Evolutionary conservation across 805 yeast species (phyloP), one percentile per base, ranked within the genome.

Genomic region (Wickerhamiella galacta): DNA sequence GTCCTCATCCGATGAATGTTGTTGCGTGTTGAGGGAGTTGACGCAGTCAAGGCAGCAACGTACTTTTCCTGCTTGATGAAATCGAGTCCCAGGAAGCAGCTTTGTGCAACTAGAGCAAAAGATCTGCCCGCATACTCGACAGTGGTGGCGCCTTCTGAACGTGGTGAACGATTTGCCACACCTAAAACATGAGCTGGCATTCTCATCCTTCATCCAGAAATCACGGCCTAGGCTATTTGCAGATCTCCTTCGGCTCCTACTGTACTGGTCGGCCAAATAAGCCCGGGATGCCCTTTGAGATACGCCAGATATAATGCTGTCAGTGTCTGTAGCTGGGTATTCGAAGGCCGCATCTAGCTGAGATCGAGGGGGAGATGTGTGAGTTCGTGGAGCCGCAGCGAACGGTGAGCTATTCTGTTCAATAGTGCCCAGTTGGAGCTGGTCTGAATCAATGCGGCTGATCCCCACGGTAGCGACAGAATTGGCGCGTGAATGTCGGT

Each of bases 141-240:
- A 87, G 54, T 87, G 98, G 51, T 87, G 98, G 42, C 80, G 78
- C 43, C 98, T 63, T 51, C 95, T 60, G 56, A 83, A 85, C 0
- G 95, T 51, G 27, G 49, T 45, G 39, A 87, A 87, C 3, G 71
- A 69, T 34, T 72, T 66, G 35, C 77, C 80, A 53, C 96, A 87
- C 11, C 75, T 65, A 37, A 82, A 71, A 48, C 98, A 87, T 40
- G 82, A 90, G 6, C 75, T 68, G 0, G 93, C 93, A 38, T 82
- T 79, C 26, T 87, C 79, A 57, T 87, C 95, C 46, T 85, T 82
- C 81, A 87, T 75, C 98, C 98, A 87, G 51, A 82, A 87, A 48
- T 82, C 87, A 38, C 69, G 68, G 2, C 77, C 72, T 3, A 75
- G 62, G 1, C 49, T 49, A 4, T 41, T 42, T 14, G 38, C 38